These are phyloP conservation scores for Boletus coccyginus DNA, from an alignment of 768 basidiomycete species.

Conservation along the genomic window DNA sequence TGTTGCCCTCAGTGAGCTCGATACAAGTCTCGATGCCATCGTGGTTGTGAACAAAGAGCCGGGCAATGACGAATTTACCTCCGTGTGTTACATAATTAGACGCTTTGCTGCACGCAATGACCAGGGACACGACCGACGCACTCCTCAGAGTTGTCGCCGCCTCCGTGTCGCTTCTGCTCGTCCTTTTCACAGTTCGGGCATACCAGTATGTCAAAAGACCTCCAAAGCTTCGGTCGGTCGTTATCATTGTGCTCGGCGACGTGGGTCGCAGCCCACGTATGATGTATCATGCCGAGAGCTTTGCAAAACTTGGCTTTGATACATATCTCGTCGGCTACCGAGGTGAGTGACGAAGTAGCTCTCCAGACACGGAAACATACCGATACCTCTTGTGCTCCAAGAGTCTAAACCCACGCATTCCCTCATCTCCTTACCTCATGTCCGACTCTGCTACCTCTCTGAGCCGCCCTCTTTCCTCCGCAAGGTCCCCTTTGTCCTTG, in stretches of 20 bases:
- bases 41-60: conserved; percentile 5
- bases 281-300: conserved; percentile 98
- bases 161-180: conserved; percentile 13
- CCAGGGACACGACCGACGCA: neutral
- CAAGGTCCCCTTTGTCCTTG: conserved; percentile 60
- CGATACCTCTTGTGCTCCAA: conserved; percentile 27
- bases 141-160: conserved; percentile 4
- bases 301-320: conserved; percentile 73
- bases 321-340: conserved; percentile 84
- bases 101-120: conserved; percentile 1
- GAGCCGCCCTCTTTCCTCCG: conserved; percentile 56
- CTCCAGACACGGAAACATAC: neutral
- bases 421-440: conserved; percentile 60
- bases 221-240: conserved; percentile 62
- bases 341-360: conserved; percentile 48
- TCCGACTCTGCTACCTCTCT: conserved; percentile 66
- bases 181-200: conserved; percentile 7
- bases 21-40: conserved; percentile 20
- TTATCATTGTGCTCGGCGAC: conserved; percentile 91
- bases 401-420: conserved; percentile 78
- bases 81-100: conserved; percentile 17
- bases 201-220: conserved; percentile 19
- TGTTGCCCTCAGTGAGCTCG: conserved; percentile 15
- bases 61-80: no score
- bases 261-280: conserved; percentile 94